Percentiles rank a stretch among this genome's conserved stretches.
Evolutionary conservation across 2,329 filamentous ascomycete species (phyloP).

Genomic region (Pleoardoris graminearum): DNA sequence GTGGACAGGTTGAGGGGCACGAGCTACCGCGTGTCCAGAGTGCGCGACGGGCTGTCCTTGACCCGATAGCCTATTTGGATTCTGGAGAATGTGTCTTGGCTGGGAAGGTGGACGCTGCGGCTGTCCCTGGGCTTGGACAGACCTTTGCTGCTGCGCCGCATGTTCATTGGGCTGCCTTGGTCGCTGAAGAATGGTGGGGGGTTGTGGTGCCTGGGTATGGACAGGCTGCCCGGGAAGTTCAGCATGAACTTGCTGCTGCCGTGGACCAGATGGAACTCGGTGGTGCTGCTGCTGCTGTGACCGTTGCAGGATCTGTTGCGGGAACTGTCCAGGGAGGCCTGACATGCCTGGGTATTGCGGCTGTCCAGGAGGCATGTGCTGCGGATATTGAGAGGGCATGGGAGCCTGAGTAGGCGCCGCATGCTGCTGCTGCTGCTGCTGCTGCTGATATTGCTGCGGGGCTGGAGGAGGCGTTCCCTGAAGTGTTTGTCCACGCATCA

Average conservation of each 20-base stretch:
- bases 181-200: slow-evolving; percentile 43
- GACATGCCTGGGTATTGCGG: slow-evolving; percentile 40
- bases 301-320: slow-evolving; percentile 54
- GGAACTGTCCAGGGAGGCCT: slow-evolving; percentile 50
- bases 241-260: slow-evolving; percentile 49
- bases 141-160: slow-evolving; percentile 29
- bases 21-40: slow-evolving; percentile 28
- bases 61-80: slow-evolving; percentile 66
- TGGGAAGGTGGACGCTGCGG: slow-evolving; percentile 46
- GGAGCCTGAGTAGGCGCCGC: slow-evolving; percentile 25
- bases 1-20: slow-evolving; percentile 42
- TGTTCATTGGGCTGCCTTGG: slow-evolving; percentile 33
- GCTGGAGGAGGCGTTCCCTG: slow-evolving; percentile 41
- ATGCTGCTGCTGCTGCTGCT: slow-evolving; percentile 16
- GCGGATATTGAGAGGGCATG: slow-evolving; percentile 26
- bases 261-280: slow-evolving; percentile 46
- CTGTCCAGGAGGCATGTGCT: slow-evolving; percentile 36
- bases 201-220: slow-evolving; percentile 31
- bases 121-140: slow-evolving; percentile 40
- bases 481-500: slow-evolving; percentile 75
- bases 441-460: slow-evolving; percentile 23
- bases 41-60: slow-evolving; percentile 47
- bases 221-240: slow-evolving; percentile 48
- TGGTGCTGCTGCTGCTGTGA: slow-evolving; percentile 48
- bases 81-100: slow-evolving; percentile 78